Evolutionary conservation across 2,329 filamentous ascomycete species (phyloP), one percentile per base, ranked within the genome.

Genomic region (Cladosporium sp.): DNA sequence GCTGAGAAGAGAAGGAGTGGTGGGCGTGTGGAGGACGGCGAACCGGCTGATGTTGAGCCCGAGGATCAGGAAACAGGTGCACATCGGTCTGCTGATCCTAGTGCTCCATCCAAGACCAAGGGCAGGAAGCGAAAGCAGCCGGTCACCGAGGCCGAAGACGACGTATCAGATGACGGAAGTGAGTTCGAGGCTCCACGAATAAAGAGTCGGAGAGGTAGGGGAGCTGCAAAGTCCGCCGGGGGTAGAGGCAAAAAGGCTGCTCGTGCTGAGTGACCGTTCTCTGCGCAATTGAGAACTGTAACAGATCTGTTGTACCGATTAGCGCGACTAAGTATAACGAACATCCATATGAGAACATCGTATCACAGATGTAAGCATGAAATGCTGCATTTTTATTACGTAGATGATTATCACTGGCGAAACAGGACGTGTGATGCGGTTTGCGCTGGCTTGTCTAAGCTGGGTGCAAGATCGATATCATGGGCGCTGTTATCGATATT

Each of bases 1-100:
- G 85, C 84, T 7, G 78, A 67, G 75, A 67, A 74, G 65, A 59
- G 44, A 10, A 36, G 65, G n/a, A 54, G 60, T 28, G 61, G 65
- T 52, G 69, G 4, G n/a, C 66, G 60, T 38, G 64, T 8, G 11
- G 67, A 15, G 14, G 65, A 65, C 11, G 51, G 18, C 7, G 65
- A 68, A 28, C 10, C 24, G 3, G 66, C 44, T 15, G 68, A 66
- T 24, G 41, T 3, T 52, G 54, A 30, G n/a, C 28, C 24, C 24
- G 61, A 47, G 26, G 18, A 3, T 21, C 24, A 36, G 1, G 36
- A 32, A n/a, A 28, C 24, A 21, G 58, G 15, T 34, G 44, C 26
- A 18, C 14, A 14, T 1, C 30, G 38, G 18, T 8, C 32, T 58
- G 21, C 26, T 51, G 41, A 49, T 7, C 24, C 14, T 4, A 38